These are phyloP conservation scores for Bipolaris bicolor DNA, from an alignment of 2,329 filamentous ascomycete species.

Conservation along the genomic window DNA sequence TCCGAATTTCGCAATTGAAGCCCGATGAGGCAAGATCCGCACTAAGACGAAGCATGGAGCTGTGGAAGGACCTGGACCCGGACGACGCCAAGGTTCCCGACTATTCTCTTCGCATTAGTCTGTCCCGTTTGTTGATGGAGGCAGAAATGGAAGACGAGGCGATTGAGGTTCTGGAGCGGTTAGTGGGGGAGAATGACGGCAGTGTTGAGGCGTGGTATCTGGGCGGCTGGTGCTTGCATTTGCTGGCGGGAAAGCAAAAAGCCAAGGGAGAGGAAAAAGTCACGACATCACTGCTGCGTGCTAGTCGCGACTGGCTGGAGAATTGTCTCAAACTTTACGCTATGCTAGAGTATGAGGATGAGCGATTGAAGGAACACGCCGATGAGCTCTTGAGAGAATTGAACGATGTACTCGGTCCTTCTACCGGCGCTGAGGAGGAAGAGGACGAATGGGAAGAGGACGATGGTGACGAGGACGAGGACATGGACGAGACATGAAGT, in stretches of 20 bases:
- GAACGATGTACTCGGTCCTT: slow-evolving; percentile 53
- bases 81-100: slow-evolving; percentile 77
- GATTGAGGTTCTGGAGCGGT: slow-evolving; percentile 79
- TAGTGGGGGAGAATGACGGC: slow-evolving; percentile 87
- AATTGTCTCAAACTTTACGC: slow-evolving; percentile 82
- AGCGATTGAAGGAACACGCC: slow-evolving; percentile 75
- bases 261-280: slow-evolving; percentile 59
- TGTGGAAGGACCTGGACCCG: slow-evolving; percentile 82
- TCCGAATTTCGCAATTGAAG: slow-evolving; percentile 86
- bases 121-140: slow-evolving; percentile 87
- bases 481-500: slow-evolving; percentile 46
- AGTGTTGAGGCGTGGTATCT: slow-evolving; percentile 98
- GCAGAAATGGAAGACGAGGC: slow-evolving; percentile 85
- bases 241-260: slow-evolving; percentile 74
- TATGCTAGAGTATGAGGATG: slow-evolving; percentile 82
- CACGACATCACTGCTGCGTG: slow-evolving; percentile 66
- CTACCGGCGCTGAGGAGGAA: slow-evolving; percentile 51
- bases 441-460: slow-evolving; percentile 52
- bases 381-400: slow-evolving; percentile 67
- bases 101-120: slow-evolving; percentile 82
- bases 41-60: slow-evolving; percentile 75
- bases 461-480: slow-evolving; percentile 39
- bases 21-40: slow-evolving; percentile 80
- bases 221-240: slow-evolving; percentile 89
- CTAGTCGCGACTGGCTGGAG: slow-evolving; percentile 81